Evolutionary conservation across 768 basidiomycete species (phyloP).

Genomic region (Auriscalpium vulgare): DNA sequence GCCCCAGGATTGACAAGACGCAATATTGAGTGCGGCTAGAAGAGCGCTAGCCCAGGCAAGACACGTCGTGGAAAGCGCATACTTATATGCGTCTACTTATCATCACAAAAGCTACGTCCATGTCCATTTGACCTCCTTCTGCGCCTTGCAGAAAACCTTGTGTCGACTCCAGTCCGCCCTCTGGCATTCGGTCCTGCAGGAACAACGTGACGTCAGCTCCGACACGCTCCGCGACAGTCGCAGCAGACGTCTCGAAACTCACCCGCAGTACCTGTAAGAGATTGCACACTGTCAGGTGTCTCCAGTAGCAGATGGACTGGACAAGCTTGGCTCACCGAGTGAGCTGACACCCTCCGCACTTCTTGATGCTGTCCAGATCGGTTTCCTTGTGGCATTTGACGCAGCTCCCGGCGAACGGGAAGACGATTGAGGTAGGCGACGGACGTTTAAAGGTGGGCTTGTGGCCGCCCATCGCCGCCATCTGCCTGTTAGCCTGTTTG

Average conservation of each 20-base stretch:
- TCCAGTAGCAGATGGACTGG: neutral
- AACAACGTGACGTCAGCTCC: neutral
- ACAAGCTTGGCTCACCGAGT: neutral
- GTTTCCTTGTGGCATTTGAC: neutral
- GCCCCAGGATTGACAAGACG: no score
- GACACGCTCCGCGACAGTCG: neutral
- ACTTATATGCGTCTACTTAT: no score
- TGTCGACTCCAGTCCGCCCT: neutral
- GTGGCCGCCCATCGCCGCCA: neutral
- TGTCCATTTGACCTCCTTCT: neutral
- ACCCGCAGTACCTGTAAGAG: neutral
- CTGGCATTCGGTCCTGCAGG: neutral
- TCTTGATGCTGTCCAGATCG: neutral
- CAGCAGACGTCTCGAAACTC: neutral
- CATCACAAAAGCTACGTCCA: neutral
- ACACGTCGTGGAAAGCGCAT: no score
- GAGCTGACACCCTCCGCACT: neutral
- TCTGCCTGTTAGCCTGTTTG: neutral
- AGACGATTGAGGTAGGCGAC: neutral
- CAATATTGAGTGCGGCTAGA: no score
- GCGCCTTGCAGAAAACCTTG: neutral
- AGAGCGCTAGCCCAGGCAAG: no score
- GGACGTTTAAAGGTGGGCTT: neutral
- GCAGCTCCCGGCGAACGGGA: neutral
- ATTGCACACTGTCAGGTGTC: neutral